phyloP scores from a whole-genome alignment of 106 monocot species.

The Triglochin maritima region DNA sequence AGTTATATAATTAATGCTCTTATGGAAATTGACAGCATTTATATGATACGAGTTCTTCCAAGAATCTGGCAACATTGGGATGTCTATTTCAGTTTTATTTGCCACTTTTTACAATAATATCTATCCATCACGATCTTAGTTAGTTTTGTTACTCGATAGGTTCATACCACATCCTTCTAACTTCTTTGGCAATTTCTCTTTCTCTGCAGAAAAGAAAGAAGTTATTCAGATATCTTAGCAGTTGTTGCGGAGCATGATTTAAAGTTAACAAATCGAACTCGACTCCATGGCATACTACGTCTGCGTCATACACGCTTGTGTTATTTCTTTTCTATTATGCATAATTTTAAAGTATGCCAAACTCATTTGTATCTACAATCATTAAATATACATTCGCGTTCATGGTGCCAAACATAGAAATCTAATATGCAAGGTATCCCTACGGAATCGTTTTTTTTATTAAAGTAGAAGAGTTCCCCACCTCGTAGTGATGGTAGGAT shows the following conservation, averaged over 20 bases:
- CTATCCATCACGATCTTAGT: neutral
- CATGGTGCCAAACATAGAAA: too few relatives aligned
- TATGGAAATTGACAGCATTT: neutral
- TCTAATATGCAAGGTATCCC: too few relatives aligned
- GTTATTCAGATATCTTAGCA: neutral
- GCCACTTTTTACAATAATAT: neutral
- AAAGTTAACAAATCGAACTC: too few relatives aligned
- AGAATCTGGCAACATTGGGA: neutral
- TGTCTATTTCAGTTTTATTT: neutral
- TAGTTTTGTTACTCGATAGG: neutral
- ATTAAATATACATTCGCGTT: too few relatives aligned
- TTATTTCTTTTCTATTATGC: too few relatives aligned
- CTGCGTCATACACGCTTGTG: too few relatives aligned
- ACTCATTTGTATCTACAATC: too few relatives aligned
- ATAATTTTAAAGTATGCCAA: too few relatives aligned
- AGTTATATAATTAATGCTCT: neutral
- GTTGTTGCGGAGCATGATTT: neutral
- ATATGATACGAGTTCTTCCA: neutral
- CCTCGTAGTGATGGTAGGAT: too few relatives aligned
- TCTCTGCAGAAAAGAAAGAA: conserved; percentile 1
- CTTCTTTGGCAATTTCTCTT: neutral
- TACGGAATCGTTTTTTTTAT: too few relatives aligned
- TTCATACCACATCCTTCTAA: neutral
- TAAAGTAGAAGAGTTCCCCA: too few relatives aligned
- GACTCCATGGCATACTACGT: too few relatives aligned